Percentiles rank a stretch among this genome's conserved stretches.
phyloP scores from a whole-genome alignment of 225 moss, liverwort and hornwort genomes.

The Marchantia polymorpha region DNA sequence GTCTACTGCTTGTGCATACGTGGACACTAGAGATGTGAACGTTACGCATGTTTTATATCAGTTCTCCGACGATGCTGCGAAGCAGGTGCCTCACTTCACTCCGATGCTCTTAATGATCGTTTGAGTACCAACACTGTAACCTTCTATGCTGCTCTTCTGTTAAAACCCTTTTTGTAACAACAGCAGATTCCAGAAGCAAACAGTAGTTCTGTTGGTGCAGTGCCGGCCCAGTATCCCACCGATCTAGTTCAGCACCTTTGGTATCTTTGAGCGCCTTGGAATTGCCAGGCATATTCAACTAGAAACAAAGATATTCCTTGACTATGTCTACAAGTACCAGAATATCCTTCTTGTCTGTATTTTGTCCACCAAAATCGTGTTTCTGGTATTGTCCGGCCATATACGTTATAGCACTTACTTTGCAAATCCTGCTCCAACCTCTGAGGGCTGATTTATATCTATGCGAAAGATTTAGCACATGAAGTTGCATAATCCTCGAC shows the following conservation, averaged over 20 bases:
- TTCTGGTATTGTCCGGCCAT: no score
- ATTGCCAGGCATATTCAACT: conserved; percentile 48
- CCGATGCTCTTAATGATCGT: conserved; percentile 19
- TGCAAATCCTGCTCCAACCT: no score
- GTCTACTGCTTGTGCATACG: conserved; percentile 24
- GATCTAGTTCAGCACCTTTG: conserved; percentile 58
- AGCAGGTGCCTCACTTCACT: not conserved
- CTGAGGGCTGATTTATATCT: no score
- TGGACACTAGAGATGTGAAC: conserved; percentile 45
- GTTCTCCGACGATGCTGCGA: conserved; percentile 48
- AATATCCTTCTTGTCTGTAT: no score
- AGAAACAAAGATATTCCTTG: conserved; percentile 34
- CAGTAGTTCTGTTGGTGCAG: not conserved
- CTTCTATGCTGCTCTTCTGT: not conserved
- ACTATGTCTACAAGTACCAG: conserved; percentile 15
- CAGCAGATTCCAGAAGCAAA: no score
- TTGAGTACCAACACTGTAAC: no score
- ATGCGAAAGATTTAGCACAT: no score
- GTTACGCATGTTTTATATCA: conserved; percentile 42
- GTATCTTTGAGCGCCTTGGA: conserved; percentile 55
- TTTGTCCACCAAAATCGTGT: no score
- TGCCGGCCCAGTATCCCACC: conserved; percentile 54
- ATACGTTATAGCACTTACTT: no score
- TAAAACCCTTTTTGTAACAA: no score
- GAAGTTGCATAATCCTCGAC: no score